These are phyloP conservation scores for Colletotrichum ledebouriae DNA, from an alignment of 2,329 filamentous ascomycete genomes.

Conservation along the genomic window DNA sequence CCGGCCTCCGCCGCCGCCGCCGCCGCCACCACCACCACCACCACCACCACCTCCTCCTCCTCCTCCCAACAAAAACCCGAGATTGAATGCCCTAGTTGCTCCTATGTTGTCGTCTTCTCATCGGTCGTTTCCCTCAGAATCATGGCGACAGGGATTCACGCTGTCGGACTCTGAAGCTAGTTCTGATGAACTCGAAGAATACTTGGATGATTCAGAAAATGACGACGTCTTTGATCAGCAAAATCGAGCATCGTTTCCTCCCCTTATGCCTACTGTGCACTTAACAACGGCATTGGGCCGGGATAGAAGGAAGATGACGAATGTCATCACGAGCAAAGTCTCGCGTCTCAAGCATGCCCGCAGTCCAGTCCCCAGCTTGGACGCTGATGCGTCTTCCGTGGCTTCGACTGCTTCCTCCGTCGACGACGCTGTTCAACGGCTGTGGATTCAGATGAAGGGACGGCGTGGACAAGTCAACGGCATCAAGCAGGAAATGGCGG, in stretches of 20 bases:
- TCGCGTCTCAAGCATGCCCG: conserved; percentile 49
- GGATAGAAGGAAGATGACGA: conserved; percentile 43
- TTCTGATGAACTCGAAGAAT: conserved; percentile 24
- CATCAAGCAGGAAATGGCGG: conserved; percentile 51
- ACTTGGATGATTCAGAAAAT: conserved; percentile 9
- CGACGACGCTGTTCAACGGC: conserved; percentile 50
- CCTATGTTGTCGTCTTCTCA: conserved; percentile 7
- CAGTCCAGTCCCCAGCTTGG: conserved; percentile 41
- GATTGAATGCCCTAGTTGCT: not conserved
- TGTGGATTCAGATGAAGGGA: conserved; percentile 54
- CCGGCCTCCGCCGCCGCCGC: not conserved
- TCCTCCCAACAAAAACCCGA: not conserved
- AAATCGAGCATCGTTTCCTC: conserved; percentile 34
- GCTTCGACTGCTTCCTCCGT: conserved; percentile 18
- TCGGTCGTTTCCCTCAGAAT: conserved; percentile 18
- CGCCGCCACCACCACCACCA: not conserved
- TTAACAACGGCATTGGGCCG: not conserved
- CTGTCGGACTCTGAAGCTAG: conserved; percentile 27
- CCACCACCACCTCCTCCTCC: conserved; percentile 18
- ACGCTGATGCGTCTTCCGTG: conserved; percentile 31
- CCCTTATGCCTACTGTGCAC: conserved; percentile 39
- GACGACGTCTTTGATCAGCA: conserved; percentile 32
- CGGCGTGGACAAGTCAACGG: conserved; percentile 49
- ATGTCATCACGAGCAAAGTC: conserved; percentile 53
- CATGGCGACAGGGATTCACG: conserved; percentile 22